phyloP scores from a whole-genome alignment of 257 asterid genomes.

The Forsythia suspensa region DNA sequence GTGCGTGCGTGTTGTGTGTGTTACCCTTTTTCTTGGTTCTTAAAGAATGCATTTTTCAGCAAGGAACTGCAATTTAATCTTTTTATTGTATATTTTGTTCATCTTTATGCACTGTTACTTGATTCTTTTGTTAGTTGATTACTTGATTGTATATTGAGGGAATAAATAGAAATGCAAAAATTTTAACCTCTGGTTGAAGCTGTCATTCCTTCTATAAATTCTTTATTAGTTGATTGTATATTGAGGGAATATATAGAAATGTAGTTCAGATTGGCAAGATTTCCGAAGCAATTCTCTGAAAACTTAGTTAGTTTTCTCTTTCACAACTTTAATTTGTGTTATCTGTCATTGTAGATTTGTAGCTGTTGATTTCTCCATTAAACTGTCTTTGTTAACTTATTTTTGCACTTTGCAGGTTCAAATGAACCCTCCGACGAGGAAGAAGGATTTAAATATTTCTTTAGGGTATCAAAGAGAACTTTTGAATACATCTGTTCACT shows the following conservation, averaged over 20 bases:
- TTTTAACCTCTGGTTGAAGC: background rate
- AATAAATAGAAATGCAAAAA: background rate
- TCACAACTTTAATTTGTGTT: background rate
- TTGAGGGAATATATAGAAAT: background rate
- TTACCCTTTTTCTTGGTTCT: background rate
- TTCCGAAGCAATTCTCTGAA: background rate
- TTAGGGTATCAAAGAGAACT: conserved; percentile 76
- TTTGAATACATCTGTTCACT: conserved; percentile 87
- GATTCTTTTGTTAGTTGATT: background rate
- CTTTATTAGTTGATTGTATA: background rate
- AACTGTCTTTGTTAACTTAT: conserved; percentile 6
- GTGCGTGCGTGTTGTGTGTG: no score
- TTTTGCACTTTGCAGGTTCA: conserved; percentile 37
- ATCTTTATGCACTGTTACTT: background rate
- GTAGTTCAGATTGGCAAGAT: background rate
- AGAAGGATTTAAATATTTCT: conserved; percentile 80
- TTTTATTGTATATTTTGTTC: background rate
- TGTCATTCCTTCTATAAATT: background rate
- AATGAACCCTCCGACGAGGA: conserved; percentile 61
- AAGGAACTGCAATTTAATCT: background rate
- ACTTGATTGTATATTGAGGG: background rate
- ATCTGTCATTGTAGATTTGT: background rate
- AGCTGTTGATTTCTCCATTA: background rate
- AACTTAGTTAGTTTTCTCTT: background rate
- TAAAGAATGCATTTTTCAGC: background rate